Percentiles rank a stretch among this genome's conserved stretches.
Evolutionary conservation across 2,329 filamentous ascomycete genomes (phyloP).

Genomic region (Penicillium sp.): DNA sequence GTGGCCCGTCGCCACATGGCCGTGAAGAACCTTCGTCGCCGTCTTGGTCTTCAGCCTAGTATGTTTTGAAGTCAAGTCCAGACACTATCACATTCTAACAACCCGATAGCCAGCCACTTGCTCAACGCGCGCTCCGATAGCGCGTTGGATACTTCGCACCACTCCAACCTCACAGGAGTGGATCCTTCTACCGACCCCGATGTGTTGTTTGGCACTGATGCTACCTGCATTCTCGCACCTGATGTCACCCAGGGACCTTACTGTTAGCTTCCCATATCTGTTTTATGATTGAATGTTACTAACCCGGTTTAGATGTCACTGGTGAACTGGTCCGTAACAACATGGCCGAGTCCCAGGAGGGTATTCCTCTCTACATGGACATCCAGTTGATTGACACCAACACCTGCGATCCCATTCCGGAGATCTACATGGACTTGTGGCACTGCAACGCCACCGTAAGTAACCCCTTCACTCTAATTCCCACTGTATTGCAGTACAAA

Average conservation of each 20-base stretch:
- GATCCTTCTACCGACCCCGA: conserved; percentile 23
- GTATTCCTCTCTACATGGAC: conserved; percentile 43
- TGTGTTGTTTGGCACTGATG: conserved; percentile 32
- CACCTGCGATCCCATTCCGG: conserved; percentile 42
- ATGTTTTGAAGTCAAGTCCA: neutral
- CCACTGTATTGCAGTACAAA: neutral
- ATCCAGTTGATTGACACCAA: conserved; percentile 42
- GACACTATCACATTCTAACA: neutral
- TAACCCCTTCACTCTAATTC: neutral
- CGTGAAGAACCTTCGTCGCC: conserved; percentile 44
- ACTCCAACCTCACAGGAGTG: conserved; percentile 34
- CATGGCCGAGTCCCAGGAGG: conserved; percentile 35
- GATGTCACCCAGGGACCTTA: conserved; percentile 57
- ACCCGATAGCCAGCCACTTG: conserved; percentile 13
- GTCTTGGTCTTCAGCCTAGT: conserved; percentile 36
- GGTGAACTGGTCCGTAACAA: conserved; percentile 42
- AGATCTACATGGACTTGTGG: conserved; percentile 42
- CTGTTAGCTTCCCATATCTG: conserved; percentile 31
- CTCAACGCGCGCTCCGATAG: conserved; percentile 36
- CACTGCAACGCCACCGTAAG: conserved; percentile 42
- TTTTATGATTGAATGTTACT: no score
- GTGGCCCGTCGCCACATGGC: conserved; percentile 46
- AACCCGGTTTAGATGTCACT: conserved; percentile 27
- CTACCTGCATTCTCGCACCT: conserved; percentile 51
- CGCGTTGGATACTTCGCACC: conserved; percentile 39